Percentiles rank a stretch among this genome's conserved stretches.
Evolutionary conservation across 148 eudicot species (phyloP).

Genomic region (Chenopodium album): DNA sequence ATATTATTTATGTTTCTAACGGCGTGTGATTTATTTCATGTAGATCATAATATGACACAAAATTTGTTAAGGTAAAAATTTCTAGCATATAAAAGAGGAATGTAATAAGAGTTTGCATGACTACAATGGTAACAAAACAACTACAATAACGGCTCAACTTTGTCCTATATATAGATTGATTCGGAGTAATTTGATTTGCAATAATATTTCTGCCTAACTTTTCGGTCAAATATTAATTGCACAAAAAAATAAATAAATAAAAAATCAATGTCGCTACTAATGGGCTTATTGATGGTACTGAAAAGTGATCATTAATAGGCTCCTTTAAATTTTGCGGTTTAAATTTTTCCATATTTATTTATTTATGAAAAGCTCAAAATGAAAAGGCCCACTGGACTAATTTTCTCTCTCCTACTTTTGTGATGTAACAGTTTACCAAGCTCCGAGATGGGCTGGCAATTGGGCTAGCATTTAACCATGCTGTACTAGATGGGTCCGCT

Average conservation of each 20-base stretch:
- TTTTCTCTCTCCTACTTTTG: neutral
- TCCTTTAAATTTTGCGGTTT: neutral
- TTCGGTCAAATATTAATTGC: too few relatives aligned
- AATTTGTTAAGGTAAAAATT: neutral
- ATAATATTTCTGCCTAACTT: too few relatives aligned
- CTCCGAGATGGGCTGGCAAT: conserved; percentile 79
- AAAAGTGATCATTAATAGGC: neutral
- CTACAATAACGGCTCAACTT: neutral
- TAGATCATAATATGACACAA: neutral
- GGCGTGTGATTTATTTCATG: neutral
- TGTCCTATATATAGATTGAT: neutral
- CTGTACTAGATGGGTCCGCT: conserved; percentile 84
- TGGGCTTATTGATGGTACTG: too few relatives aligned
- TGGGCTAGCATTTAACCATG: conserved; percentile 92
- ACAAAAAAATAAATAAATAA: too few relatives aligned
- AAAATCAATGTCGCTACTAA: neutral
- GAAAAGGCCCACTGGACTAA: neutral
- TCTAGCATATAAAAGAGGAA: neutral
- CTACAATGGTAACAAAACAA: neutral
- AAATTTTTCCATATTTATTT: neutral
- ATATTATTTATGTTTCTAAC: neutral
- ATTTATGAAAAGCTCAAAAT: neutral
- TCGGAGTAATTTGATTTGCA: too few relatives aligned
- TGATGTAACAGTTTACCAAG: conserved; percentile 63
- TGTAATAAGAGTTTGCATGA: neutral